phyloP scores from a whole-genome alignment of 106 monocot species.

The Amphibolis antarctica region DNA sequence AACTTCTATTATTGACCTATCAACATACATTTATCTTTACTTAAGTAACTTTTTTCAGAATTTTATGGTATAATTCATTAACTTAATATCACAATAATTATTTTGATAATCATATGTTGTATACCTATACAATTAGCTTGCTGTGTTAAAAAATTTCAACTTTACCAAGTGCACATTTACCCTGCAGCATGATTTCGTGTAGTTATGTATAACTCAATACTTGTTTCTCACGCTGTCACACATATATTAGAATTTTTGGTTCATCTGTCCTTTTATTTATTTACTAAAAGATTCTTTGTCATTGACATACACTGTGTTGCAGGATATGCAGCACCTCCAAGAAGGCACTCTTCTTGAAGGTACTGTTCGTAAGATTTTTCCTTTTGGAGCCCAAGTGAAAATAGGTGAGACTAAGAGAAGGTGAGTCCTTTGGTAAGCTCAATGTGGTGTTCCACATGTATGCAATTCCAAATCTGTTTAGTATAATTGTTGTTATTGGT shows the following conservation, averaged over 20 bases:
- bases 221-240: background rate
- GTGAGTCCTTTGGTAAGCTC: conserved; percentile 16
- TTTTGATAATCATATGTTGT: no score
- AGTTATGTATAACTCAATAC: background rate
- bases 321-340: conserved; percentile 67
- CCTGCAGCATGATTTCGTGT: no score
- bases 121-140: no score
- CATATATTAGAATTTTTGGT: background rate
- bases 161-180: no score
- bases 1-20: no score
- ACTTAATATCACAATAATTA: no score
- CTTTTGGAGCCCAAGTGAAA: conserved; percentile 82
- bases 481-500: background rate
- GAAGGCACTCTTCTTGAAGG: conserved; percentile 91
- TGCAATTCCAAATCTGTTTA: no score
- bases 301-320: background rate
- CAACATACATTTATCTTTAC: no score
- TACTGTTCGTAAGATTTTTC: conserved; percentile 62
- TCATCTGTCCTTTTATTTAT: background rate
- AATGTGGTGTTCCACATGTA: background rate
- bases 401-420: conserved; percentile 79
- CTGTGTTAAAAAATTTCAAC: no score
- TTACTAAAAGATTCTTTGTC: background rate
- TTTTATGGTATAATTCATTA: no score
- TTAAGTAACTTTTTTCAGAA: no score